A percentile compares a stretch with the other conserved stretches of the same genome.
These are phyloP conservation scores for Akanthomyces muscarius DNA, from an alignment of 2,329 filamentous ascomycete genomes.

Conservation along the genomic window DNA sequence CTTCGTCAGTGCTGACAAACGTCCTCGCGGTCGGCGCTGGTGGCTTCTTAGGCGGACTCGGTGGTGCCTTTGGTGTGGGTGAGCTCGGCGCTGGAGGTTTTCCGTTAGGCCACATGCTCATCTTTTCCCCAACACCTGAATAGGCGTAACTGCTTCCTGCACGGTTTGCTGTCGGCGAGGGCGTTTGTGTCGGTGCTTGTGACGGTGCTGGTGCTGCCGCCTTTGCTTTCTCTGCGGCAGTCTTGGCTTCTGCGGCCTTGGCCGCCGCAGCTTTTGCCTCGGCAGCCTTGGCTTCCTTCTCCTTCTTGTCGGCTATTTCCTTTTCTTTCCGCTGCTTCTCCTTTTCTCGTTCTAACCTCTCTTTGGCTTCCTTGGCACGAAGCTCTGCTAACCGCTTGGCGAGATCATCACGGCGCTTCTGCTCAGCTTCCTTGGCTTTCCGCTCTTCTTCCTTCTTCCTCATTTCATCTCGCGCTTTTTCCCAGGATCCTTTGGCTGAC, in stretches of 20 bases:
- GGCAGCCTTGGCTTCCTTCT: slow-evolving; percentile 26
- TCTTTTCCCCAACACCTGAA: slow-evolving; percentile 63
- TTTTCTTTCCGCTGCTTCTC: slow-evolving; percentile 37
- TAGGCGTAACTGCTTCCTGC: slow-evolving; percentile 56
- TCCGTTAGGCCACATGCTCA: slow-evolving; percentile 65
- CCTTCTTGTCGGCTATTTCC: slow-evolving; percentile 35
- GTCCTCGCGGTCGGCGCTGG: slow-evolving; percentile 52
- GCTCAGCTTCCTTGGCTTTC: slow-evolving; percentile 56
- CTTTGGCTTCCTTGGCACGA: slow-evolving; percentile 52
- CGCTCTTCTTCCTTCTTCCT: slow-evolving; percentile 61
- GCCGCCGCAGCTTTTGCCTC: slow-evolving; percentile 28
- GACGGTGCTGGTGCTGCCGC: slow-evolving; percentile 19
- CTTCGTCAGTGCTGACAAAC: slow-evolving; percentile 58
- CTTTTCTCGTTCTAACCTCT: slow-evolving; percentile 40
- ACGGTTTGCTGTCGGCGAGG: slow-evolving; percentile 25
- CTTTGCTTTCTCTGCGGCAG: slow-evolving; percentile 26
- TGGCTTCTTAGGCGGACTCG: slow-evolving; percentile 37
- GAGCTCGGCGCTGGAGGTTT: slow-evolving; percentile 41
- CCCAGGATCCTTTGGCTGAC: slow-evolving; percentile 53
- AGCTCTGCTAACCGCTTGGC: slow-evolving; percentile 50
- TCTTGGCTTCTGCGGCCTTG: slow-evolving; percentile 23
- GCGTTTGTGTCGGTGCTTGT: slow-evolving; percentile 14
- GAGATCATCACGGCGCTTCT: slow-evolving; percentile 55
- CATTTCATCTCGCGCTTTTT: slow-evolving; percentile 66
- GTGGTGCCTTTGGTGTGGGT: slow-evolving; percentile 25